Evolutionary conservation across 768 basidiomycete species (phyloP).

Genomic region (Tubosaeta sp.): DNA sequence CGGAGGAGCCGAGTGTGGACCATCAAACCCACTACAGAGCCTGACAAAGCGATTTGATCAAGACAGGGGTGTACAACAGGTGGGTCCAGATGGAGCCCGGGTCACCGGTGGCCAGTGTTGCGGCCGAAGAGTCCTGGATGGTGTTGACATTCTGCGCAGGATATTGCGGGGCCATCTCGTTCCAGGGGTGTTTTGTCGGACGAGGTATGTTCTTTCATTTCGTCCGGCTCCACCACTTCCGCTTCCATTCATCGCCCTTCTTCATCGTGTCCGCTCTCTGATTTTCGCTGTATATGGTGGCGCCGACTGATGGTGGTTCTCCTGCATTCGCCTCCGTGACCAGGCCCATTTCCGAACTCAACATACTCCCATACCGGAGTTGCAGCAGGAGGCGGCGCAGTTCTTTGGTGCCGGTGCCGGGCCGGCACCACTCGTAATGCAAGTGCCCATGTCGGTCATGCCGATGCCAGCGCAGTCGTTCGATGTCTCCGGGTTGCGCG

Average conservation of each 20-base stretch:
- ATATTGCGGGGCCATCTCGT: conserved; percentile 60
- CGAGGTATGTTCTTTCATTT: conserved; percentile 42
- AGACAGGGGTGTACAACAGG: conserved; percentile 78
- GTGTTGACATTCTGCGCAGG: conserved; percentile 38
- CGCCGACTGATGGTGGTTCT: not conserved
- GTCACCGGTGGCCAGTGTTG: not conserved
- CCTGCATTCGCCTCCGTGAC: not conserved
- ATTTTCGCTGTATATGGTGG: not conserved
- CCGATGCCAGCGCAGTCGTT: conserved; percentile 41
- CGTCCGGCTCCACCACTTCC: conserved; percentile 7
- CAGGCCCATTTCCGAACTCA: conserved; percentile 60
- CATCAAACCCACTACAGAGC: conserved; percentile 75
- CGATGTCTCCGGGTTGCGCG: conserved; percentile 47
- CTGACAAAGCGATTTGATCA: conserved; percentile 76
- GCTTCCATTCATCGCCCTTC: conserved; percentile 6
- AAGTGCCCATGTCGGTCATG: conserved; percentile 13
- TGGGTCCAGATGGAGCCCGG: conserved; percentile 28
- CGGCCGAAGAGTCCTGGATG: not conserved
- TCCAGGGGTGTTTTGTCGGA: conserved; percentile 40
- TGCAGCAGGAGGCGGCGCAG: conserved; percentile 62
- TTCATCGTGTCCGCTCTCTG: not conserved
- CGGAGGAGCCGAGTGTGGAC: conserved; percentile 71
- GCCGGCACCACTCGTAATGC: conserved; percentile 26
- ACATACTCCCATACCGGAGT: conserved; percentile 34
- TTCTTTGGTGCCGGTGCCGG: conserved; percentile 50